Percentiles rank a stretch among this genome's conserved stretches.
phyloP scores from a whole-genome alignment of 257 asterid species.

The Solanum chiquidenum region DNA sequence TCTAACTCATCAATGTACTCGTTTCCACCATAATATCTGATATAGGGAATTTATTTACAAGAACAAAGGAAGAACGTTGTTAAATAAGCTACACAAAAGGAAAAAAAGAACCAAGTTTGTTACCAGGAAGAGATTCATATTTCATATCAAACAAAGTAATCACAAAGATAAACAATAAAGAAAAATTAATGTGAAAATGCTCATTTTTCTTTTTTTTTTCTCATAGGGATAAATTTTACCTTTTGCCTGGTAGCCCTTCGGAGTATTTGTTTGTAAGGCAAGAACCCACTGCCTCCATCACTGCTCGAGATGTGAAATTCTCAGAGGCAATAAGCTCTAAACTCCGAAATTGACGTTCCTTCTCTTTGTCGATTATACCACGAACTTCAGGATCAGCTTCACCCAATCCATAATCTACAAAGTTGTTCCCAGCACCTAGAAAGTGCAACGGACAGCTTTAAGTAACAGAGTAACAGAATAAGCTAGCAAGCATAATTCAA shows the following conservation, averaged over 20 bases:
- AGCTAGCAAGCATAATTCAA: background rate
- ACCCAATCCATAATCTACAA: conserved; percentile 45
- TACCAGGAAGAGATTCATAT: background rate
- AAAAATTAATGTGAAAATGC: background rate
- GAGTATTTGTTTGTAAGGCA: conserved; percentile 94
- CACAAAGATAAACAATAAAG: background rate
- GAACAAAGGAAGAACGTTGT: background rate
- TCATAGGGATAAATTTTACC: conserved; percentile 23
- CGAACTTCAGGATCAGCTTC: conserved; percentile 81
- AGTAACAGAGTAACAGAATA: background rate
- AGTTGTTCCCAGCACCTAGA: conserved; percentile 49
- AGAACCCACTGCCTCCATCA: conserved; percentile 99
- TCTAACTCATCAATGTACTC: conserved; percentile 86
- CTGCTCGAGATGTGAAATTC: conserved; percentile 94
- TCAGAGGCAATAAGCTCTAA: conserved; percentile 93
- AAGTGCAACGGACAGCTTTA: background rate
- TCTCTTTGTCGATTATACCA: conserved; percentile 61
- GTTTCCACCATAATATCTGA: conserved; percentile 90
- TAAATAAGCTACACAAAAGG: background rate
- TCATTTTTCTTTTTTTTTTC: background rate
- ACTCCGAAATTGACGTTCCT: conserved; percentile 81
- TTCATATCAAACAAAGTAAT: background rate
- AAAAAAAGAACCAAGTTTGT: background rate
- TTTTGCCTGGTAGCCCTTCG: conserved; percentile 92
- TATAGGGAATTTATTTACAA: background rate